Conservation (phyloP, 2,329 filamentous ascomycete species). For the Colletotrichum ledebouriae region DNA sequence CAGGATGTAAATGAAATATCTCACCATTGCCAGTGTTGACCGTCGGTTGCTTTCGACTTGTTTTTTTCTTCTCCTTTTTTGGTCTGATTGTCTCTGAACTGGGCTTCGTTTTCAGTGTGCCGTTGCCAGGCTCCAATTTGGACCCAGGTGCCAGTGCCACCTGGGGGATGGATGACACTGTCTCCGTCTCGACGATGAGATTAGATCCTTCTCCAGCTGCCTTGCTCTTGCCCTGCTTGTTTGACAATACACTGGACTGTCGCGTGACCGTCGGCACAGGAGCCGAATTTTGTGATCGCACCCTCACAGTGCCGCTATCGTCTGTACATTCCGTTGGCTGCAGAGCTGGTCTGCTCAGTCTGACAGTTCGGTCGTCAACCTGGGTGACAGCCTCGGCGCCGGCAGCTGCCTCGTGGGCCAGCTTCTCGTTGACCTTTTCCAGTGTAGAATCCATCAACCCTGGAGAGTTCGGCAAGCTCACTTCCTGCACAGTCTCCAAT, state of each 20-base stretch:
- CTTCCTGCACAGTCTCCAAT: conserved; percentile 93
- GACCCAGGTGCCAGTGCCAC: conserved; percentile 77
- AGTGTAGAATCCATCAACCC: conserved; percentile 60
- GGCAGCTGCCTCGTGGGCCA: conserved; percentile 57
- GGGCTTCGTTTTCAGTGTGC: conserved; percentile 85
- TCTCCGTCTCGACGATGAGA: conserved; percentile 98
- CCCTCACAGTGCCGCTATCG: conserved; percentile 71
- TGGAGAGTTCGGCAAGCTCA: conserved; percentile 82
- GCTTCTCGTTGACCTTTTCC: conserved; percentile 66
- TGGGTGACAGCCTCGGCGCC: conserved; percentile 57
- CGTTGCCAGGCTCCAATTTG: conserved; percentile 74
- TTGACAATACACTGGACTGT: conserved; percentile 75
- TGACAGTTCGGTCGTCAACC: conserved; percentile 57
- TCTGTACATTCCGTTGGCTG: conserved; percentile 71
- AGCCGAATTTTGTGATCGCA: conserved; percentile 58
- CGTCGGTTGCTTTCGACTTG: conserved; percentile 78
- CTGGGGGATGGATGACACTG: conserved; percentile 91
- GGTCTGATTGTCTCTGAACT: conserved; percentile 97
- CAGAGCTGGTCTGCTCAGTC: conserved; percentile 59
- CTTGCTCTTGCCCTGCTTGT: conserved; percentile 78
- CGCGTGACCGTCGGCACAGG: conserved; percentile 68
- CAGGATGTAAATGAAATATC: conserved; percentile 53
- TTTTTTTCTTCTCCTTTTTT: conserved; percentile 91
- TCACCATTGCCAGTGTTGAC: conserved; percentile 81
- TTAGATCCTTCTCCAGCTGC: conserved; percentile 77